Conservation (phyloP, 768 basidiomycete species). For the Cytidiella melzeri region DNA sequence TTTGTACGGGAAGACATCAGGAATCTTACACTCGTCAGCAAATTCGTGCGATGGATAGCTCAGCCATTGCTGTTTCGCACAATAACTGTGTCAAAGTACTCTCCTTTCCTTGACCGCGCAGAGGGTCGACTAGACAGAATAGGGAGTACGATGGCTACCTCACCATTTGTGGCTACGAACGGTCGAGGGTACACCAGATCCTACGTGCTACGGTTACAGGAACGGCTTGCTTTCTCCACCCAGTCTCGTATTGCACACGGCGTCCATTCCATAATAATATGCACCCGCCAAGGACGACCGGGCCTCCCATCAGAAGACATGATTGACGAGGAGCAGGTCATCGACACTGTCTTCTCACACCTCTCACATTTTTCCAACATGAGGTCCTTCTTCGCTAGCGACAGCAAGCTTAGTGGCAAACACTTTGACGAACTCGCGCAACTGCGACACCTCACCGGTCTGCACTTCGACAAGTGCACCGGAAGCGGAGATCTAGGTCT, state of each 20-base stretch:
- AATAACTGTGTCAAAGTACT: constrained; percentile 1
- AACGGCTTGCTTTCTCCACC: constrained; percentile 6
- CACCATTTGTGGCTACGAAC: neutral
- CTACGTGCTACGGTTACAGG: constrained; percentile 3
- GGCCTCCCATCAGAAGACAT: neutral
- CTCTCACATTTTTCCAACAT: constrained; percentile 2
- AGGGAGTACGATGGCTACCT: too few relatives aligned
- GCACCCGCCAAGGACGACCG: neutral
- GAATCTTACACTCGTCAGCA: constrained; percentile 7
- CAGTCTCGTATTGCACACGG: constrained; percentile 1
- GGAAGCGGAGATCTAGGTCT: constrained; percentile 6
- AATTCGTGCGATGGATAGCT: constrained; percentile 5
- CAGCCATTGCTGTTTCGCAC: constrained; percentile 8
- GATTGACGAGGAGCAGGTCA: neutral
- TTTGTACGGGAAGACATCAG: constrained; percentile 1
- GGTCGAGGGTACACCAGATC: neutral
- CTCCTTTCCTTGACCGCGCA: neutral
- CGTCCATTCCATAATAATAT: constrained; percentile 4
- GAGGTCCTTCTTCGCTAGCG: constrained; percentile 3
- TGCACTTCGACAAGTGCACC: constrained; percentile 6
- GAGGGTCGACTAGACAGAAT: too few relatives aligned
- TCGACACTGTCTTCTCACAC: constrained; percentile 2
- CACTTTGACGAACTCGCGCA: constrained; percentile 4
- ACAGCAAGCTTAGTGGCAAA: neutral
- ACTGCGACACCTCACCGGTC: constrained; percentile 1